phyloP scores from a whole-genome alignment of 1,284 basidiomycete species.

The Sporisorium scitamineum region DNA sequence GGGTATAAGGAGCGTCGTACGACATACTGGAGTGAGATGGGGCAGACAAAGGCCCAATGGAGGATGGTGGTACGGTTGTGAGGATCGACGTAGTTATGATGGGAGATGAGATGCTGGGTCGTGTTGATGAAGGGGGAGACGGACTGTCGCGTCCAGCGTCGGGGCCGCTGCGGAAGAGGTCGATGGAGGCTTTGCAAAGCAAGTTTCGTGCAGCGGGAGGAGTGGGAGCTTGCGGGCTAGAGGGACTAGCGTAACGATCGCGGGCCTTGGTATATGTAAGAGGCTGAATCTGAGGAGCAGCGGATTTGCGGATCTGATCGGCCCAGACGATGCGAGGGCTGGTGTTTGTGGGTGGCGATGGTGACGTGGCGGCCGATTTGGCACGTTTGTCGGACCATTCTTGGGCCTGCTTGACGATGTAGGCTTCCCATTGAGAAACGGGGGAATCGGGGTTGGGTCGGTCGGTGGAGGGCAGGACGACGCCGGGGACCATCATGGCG shows the following conservation, averaged over 20 bases:
- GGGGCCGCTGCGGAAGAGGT: constrained; percentile 18
- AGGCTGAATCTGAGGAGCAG: constrained; percentile 25
- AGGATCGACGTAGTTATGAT: constrained; percentile 27
- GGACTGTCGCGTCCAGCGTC: constrained; percentile 6
- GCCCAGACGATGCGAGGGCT: constrained; percentile 39
- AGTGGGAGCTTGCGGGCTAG: constrained; percentile 14
- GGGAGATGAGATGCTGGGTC: constrained; percentile 34
- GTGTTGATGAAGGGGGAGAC: constrained; percentile 4
- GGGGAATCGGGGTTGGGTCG: constrained; percentile 25
- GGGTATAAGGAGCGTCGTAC: constrained; percentile 5
- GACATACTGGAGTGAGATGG: not conserved
- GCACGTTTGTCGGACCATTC: constrained; percentile 31
- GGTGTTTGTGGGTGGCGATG: constrained; percentile 5
- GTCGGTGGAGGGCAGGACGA: constrained; percentile 22
- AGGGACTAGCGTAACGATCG: constrained; percentile 29
- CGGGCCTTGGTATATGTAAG: constrained; percentile 37
- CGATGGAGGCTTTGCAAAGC: constrained; percentile 31
- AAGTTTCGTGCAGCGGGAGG: constrained; percentile 18
- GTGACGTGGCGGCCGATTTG: constrained; percentile 10
- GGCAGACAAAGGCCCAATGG: not conserved
- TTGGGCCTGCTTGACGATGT: constrained; percentile 41
- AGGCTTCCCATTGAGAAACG: constrained; percentile 47
- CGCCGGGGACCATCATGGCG: constrained; percentile 43
- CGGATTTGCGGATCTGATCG: constrained; percentile 35
- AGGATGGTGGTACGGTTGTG: constrained; percentile 7